phyloP scores from a whole-genome alignment of 1,284 basidiomycete genomes.

The Ceratobasidium sp. region DNA sequence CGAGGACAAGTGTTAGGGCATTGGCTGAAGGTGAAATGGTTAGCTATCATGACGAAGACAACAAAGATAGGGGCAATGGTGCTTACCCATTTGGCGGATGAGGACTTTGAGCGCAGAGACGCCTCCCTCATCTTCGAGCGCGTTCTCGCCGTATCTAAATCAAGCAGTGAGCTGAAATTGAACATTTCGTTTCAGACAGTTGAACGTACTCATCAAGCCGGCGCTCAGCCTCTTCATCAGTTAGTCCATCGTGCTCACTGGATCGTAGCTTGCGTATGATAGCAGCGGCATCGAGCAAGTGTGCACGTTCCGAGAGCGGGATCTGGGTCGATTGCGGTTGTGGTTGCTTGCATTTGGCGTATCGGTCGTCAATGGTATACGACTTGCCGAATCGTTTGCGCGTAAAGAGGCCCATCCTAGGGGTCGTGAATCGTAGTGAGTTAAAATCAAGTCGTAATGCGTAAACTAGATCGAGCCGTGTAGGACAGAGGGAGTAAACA shows the following conservation, averaged over 20 bases:
- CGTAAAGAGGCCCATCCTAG: constrained; percentile 41
- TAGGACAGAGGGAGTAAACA: constrained; percentile 31
- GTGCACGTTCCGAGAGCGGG: constrained; percentile 41
- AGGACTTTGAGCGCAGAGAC: constrained; percentile 35
- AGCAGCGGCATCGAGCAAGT: constrained; percentile 34
- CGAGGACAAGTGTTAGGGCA: constrained; percentile 55
- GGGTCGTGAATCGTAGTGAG: constrained; percentile 10
- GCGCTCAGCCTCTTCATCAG: constrained; percentile 33
- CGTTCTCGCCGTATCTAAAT: constrained; percentile 43
- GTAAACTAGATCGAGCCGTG: constrained; percentile 3
- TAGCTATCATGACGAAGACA: background rate
- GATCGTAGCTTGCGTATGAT: constrained; percentile 42
- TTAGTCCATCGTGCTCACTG: constrained; percentile 43
- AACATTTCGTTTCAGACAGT: constrained; percentile 1
- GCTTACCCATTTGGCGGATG: constrained; percentile 44
- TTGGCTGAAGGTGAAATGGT: constrained; percentile 20
- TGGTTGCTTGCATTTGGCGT: constrained; percentile 35
- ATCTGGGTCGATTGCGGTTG: constrained; percentile 34
- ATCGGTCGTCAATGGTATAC: constrained; percentile 42
- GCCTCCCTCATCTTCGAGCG: constrained; percentile 41
- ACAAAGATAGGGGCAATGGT: background rate
- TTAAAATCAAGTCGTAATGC: background rate
- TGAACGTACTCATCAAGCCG: constrained; percentile 33
- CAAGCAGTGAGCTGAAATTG: background rate
- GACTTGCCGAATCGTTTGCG: constrained; percentile 45